A percentile compares a stretch with the other conserved stretches of the same genome.
phyloP scores from a whole-genome alignment of 2,329 filamentous ascomycete species.

The Penicillium nordicum region DNA sequence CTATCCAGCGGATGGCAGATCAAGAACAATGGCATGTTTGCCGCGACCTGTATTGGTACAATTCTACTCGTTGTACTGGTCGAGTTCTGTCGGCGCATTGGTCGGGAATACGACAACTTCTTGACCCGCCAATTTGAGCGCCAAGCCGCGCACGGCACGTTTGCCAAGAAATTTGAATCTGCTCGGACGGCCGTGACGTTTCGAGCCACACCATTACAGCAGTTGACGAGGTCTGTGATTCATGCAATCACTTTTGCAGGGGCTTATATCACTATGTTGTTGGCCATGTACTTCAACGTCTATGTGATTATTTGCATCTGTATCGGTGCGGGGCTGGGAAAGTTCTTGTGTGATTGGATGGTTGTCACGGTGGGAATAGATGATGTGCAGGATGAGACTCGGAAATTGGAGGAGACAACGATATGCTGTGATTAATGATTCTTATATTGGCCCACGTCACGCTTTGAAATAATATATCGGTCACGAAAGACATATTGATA shows the following conservation, averaged over 20 bases:
- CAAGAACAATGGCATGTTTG: slow-evolving; percentile 21
- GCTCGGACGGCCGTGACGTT: slow-evolving; percentile 8
- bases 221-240: slow-evolving; percentile 14
- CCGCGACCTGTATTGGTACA: slow-evolving; percentile 17
- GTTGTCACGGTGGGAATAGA: slow-evolving; percentile 17
- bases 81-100: slow-evolving; percentile 15
- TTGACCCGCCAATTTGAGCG: slow-evolving; percentile 20
- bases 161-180: slow-evolving; percentile 8
- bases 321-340: slow-evolving; percentile 18
- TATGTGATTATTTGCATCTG: slow-evolving; percentile 23
- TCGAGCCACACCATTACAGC: slow-evolving; percentile 17
- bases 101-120: slow-evolving; percentile 17
- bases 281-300: slow-evolving; percentile 21
- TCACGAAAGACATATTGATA: no score
- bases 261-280: slow-evolving; percentile 18
- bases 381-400: slow-evolving; percentile 3
- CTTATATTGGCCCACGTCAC: no score
- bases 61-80: slow-evolving; percentile 17
- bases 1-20: slow-evolving; percentile 21
- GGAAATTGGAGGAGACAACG: slow-evolving; percentile 18
- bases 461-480: no score
- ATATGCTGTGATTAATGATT: slow-evolving; percentile 17
- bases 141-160: slow-evolving; percentile 16
- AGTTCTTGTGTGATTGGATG: slow-evolving; percentile 25
- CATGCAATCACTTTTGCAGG: slow-evolving; percentile 19